Conservation (phyloP, 2,329 filamentous ascomycete genomes). For the Diatrype stigma region DNA sequence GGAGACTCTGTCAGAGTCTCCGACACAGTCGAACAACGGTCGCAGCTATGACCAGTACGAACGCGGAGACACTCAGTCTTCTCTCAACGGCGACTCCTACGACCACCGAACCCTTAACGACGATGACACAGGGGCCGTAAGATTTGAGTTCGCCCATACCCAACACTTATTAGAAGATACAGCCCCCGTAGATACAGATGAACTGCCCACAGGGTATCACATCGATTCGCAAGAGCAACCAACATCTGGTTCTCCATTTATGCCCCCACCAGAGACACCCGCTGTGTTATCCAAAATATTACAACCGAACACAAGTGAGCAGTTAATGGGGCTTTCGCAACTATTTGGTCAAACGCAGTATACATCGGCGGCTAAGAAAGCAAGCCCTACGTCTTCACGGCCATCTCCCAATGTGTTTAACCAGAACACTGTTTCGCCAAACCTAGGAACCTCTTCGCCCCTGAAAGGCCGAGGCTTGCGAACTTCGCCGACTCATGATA, state of each 20-base stretch:
- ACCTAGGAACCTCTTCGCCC: conserved; percentile 41
- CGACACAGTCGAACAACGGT: conserved; percentile 53
- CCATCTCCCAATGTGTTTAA: conserved; percentile 48
- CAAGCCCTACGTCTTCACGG: conserved; percentile 54
- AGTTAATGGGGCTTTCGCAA: conserved; percentile 41
- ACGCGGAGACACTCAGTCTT: conserved; percentile 22
- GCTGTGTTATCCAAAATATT: conserved; percentile 46
- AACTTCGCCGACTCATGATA: conserved; percentile 39
- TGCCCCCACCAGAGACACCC: conserved; percentile 45
- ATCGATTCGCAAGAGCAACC: conserved; percentile 33
- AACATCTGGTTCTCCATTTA: conserved; percentile 19
- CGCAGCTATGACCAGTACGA: conserved; percentile 50
- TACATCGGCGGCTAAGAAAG: conserved; percentile 46
- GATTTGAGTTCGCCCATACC: conserved; percentile 31
- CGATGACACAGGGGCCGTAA: conserved; percentile 48
- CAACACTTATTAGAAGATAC: conserved; percentile 28
- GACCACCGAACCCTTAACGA: conserved; percentile 36
- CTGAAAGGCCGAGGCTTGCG: conserved; percentile 45
- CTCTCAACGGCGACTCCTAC: conserved; percentile 18
- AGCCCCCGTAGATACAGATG: conserved; percentile 13
- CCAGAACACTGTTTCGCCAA: conserved; percentile 42
- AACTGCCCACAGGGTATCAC: conserved; percentile 18
- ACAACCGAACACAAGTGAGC: conserved; percentile 23
- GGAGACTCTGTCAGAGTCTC: conserved; percentile 45
- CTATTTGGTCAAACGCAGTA: conserved; percentile 53